These are phyloP conservation scores for Chaetomidium leptoderma DNA, from an alignment of 495 filamentous ascomycete genomes.

Conservation along the genomic window DNA sequence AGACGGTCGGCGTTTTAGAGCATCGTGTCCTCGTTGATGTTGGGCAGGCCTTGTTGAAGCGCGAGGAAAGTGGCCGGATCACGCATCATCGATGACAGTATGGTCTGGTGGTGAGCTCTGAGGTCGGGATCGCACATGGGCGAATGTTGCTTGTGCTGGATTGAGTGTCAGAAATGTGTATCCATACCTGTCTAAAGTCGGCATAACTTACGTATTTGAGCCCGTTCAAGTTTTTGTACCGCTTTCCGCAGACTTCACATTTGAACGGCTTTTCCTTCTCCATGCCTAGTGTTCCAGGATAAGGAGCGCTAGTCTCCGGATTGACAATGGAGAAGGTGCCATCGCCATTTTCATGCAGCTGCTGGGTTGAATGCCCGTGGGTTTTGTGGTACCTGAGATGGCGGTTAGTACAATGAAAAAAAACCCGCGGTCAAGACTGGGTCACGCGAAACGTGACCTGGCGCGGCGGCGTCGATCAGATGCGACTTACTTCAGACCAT, in stretches of 20 bases:
- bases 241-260: constrained; percentile 93
- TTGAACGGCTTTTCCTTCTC: constrained; percentile 99
- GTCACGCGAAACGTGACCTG: too few relatives aligned
- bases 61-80: constrained; percentile 31
- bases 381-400: constrained; percentile 61
- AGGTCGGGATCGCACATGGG: constrained; percentile 59
- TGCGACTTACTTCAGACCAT: constrained; percentile 78
- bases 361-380: constrained; percentile 94
- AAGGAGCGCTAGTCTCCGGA: constrained; percentile 86
- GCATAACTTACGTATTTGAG: constrained; percentile 67
- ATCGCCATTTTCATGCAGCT: constrained; percentile 89
- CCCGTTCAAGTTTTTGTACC: constrained; percentile 98
- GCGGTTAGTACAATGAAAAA: constrained; percentile 31
- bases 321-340: constrained; percentile 98
- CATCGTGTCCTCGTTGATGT: constrained; percentile 47
- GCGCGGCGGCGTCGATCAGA: too few relatives aligned
- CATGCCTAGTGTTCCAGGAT: constrained; percentile 95
- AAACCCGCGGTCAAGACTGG: too few relatives aligned
- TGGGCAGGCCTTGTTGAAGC: constrained; percentile 37
- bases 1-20: constrained; percentile 25
- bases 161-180: constrained; percentile 6
- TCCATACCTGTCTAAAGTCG: too few relatives aligned
- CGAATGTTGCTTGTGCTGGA: constrained; percentile 73
- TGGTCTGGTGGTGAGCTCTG: constrained; percentile 35
- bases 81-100: constrained; percentile 39